Conservation (phyloP, 2,329 filamentous ascomycete genomes). For the Pseudogymnoascus sp. region DNA sequence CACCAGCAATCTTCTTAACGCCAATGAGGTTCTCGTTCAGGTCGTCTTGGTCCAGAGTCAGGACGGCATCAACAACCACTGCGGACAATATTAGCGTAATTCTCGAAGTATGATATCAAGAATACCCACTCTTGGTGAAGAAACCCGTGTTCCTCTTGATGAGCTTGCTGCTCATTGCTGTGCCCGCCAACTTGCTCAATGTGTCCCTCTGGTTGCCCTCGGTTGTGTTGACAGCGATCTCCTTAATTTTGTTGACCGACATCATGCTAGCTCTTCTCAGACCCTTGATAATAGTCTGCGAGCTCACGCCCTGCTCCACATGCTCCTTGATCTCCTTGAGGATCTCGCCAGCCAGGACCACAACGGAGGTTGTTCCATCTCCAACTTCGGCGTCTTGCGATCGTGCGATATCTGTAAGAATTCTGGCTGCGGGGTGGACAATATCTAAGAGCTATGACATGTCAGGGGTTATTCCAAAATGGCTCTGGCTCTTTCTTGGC, state of each 20-base stretch:
- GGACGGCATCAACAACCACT: conserved; percentile 97
- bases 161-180: conserved; percentile 98
- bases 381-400: conserved; percentile 99
- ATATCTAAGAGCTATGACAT: conserved; percentile 78
- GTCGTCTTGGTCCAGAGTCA: conserved; percentile 92
- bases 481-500: neutral
- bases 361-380: conserved; percentile 94
- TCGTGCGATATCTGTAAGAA: conserved; percentile 95
- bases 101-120: conserved; percentile 7
- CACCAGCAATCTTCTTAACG: conserved; percentile 95
- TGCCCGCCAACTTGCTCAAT: conserved; percentile 78
- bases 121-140: conserved; percentile 82
- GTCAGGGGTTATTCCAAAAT: conserved; percentile 14
- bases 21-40: conserved; percentile 97
- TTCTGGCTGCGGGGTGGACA: conserved; percentile 91
- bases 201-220: conserved; percentile 83
- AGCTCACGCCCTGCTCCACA: conserved; percentile 93
- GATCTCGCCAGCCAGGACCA: conserved; percentile 95
- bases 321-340: conserved; percentile 94
- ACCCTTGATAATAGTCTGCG: conserved; percentile 96
- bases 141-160: conserved; percentile 96
- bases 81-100: conserved; percentile 25
- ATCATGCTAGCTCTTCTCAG: conserved; percentile 78
- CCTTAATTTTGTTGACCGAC: conserved; percentile 98
- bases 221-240: conserved; percentile 81